Percentiles rank a stretch among this genome's conserved stretches.
Conservation (phyloP, 768 basidiomycete genomes). For the Mrakia gelida region DNA sequence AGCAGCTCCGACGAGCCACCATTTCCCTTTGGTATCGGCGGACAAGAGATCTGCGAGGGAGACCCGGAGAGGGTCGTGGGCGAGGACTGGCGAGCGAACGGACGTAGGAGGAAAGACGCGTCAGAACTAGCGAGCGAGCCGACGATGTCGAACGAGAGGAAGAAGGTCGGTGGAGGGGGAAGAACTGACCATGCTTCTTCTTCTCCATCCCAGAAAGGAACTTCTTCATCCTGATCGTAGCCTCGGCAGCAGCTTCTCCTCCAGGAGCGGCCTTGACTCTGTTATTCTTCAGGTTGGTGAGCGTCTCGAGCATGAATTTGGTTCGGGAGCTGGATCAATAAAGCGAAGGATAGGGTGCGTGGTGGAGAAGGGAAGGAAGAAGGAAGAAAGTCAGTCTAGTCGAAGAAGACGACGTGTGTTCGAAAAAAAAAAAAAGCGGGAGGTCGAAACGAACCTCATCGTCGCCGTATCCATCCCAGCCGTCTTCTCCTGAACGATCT, state of each 20-base stretch:
- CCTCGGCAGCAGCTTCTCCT: conserved; percentile 65
- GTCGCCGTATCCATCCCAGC: conserved; percentile 48
- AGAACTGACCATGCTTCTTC: conserved; percentile 58
- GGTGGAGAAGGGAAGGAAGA: too few species aligned
- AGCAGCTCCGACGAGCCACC: conserved; percentile 97
- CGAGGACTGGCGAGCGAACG: conserved; percentile 57
- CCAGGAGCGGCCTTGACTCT: conserved; percentile 58
- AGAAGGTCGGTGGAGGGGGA: neutral
- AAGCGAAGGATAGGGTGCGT: neutral
- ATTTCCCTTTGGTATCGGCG: conserved; percentile 83
- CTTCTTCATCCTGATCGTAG: conserved; percentile 82
- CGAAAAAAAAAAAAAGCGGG: conserved; percentile 42
- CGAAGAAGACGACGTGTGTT: neutral
- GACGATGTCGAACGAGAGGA: neutral
- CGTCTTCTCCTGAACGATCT: conserved; percentile 70
- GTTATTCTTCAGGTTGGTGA: conserved; percentile 88
- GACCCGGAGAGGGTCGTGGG: conserved; percentile 80
- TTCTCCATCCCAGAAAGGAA: conserved; percentile 71
- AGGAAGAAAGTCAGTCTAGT: neutral
- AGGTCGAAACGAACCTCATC: conserved; percentile 38
- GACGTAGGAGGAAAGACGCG: neutral
- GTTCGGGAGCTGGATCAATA: conserved; percentile 66
- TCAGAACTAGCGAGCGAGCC: too few species aligned
- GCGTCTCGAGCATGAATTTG: conserved; percentile 90
- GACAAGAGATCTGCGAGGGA: conserved; percentile 78